A percentile compares a stretch with the other conserved stretches of the same genome.
Evolutionary conservation across 192 early-diverging fungal species (phyloP).

Genomic region (Haplosporangium gracile): DNA sequence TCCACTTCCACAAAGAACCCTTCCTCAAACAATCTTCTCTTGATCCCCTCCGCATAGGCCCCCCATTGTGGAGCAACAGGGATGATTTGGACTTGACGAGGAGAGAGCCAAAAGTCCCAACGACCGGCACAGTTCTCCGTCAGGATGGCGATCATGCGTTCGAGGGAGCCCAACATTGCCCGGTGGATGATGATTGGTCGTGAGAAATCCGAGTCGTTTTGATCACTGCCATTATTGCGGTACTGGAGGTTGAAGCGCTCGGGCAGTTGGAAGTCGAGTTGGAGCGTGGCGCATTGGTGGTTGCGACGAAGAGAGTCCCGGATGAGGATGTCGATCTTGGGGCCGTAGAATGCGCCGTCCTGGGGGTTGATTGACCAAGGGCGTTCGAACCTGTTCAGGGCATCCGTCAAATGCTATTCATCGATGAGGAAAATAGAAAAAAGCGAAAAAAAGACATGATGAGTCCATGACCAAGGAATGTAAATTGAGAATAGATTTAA

Average conservation of each 20-base stretch:
- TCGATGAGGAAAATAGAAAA: neutral
- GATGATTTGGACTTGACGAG: slow-evolving; percentile 91
- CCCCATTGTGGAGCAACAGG: slow-evolving; percentile 83
- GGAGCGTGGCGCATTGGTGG: slow-evolving; percentile 97
- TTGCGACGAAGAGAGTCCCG: slow-evolving; percentile 91
- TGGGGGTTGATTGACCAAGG: slow-evolving; percentile 91
- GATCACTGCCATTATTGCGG: slow-evolving; percentile 71
- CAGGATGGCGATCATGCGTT: slow-evolving; percentile 95
- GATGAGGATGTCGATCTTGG: slow-evolving; percentile 98
- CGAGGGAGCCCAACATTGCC: slow-evolving; percentile 94
- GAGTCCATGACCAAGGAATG: neutral
- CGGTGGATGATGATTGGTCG: slow-evolving; percentile 99
- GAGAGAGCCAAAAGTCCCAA: slow-evolving; percentile 96
- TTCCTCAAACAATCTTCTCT: slow-evolving; percentile 69
- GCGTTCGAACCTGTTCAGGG: slow-evolving; percentile 83
- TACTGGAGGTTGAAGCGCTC: slow-evolving; percentile 92
- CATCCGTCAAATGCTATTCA: slow-evolving; percentile 67
- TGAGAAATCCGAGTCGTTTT: slow-evolving; percentile 63
- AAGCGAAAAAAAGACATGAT: neutral
- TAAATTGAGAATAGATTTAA: neutral
- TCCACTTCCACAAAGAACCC: slow-evolving; percentile 92
- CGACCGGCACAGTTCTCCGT: slow-evolving; percentile 97
- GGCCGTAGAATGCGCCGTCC: slow-evolving; percentile 99
- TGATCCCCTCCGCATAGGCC: slow-evolving; percentile 84
- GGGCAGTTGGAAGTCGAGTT: slow-evolving; percentile 98